A percentile compares a stretch with the other conserved stretches of the same genome.
These are phyloP conservation scores for Kwoniella botswanensis DNA, from an alignment of 768 basidiomycete genomes.

Conservation along the genomic window DNA sequence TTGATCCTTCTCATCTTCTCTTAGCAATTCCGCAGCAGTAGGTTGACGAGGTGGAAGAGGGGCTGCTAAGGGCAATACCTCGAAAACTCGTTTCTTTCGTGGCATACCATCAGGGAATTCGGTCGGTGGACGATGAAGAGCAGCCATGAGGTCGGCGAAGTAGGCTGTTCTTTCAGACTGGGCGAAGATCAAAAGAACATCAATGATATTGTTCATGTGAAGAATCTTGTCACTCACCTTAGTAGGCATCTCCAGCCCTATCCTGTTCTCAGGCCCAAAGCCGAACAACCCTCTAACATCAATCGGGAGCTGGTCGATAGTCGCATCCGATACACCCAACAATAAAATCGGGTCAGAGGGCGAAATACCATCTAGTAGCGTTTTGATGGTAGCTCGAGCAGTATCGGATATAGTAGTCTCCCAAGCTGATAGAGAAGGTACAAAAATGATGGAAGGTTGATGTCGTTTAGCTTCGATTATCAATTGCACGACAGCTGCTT, in stretches of 20 bases:
- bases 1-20: conserved; percentile 82
- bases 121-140: conserved; percentile 76
- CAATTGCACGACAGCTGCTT: conserved; percentile 90
- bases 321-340: conserved; percentile 83
- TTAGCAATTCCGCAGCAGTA: conserved; percentile 76
- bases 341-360: conserved; percentile 94
- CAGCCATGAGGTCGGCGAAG: conserved; percentile 74
- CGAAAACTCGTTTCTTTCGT: conserved; percentile 79
- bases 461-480: conserved; percentile 97
- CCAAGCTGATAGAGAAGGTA: conserved; percentile 87
- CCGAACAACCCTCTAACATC: conserved; percentile 96
- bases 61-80: conserved; percentile 84
- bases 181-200: neutral
- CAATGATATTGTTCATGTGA: neutral
- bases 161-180: conserved; percentile 70
- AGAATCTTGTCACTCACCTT: conserved; percentile 42
- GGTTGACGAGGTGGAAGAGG: conserved; percentile 84
- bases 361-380: conserved; percentile 87
- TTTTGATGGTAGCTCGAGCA: conserved; percentile 78
- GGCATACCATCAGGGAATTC: conserved; percentile 88
- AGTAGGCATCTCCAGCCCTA: conserved; percentile 67
- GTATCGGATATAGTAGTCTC: conserved; percentile 82
- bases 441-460: conserved; percentile 93
- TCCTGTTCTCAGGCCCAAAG: conserved; percentile 69
- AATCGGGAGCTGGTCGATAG: conserved; percentile 69